Conservation (phyloP, 2,329 filamentous ascomycete species). For the Alternaria sp. region DNA sequence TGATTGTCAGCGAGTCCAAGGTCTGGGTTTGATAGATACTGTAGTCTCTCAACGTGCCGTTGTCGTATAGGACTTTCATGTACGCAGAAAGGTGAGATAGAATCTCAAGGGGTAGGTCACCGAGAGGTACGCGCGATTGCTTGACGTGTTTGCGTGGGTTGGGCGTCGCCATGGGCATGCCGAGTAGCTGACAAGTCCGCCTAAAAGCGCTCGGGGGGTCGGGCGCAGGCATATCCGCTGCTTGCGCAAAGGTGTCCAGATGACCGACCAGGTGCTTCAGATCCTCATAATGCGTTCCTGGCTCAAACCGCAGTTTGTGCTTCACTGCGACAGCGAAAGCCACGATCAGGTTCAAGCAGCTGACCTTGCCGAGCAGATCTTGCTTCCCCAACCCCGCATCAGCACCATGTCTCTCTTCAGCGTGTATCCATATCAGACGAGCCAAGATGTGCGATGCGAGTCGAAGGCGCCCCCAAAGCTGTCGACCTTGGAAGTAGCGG, state of each 20-base stretch:
- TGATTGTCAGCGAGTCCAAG: slow-evolving; percentile 63
- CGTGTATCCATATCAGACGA: slow-evolving; percentile 87
- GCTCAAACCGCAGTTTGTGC: slow-evolving; percentile 84
- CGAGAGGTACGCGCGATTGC: slow-evolving; percentile 70
- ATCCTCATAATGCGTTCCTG: slow-evolving; percentile 76
- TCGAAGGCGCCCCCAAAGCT: slow-evolving; percentile 65
- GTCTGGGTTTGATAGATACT: slow-evolving; percentile 66
- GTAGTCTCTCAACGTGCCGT: slow-evolving; percentile 59
- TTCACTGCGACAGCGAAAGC: slow-evolving; percentile 80
- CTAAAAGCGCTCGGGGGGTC: slow-evolving; percentile 56
- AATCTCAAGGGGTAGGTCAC: slow-evolving; percentile 82
- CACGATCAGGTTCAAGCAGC: slow-evolving; percentile 72
- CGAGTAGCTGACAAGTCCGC: slow-evolving; percentile 71
- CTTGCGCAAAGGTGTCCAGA: slow-evolving; percentile 74
- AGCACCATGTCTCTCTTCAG: slow-evolving; percentile 61
- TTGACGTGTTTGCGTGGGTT: slow-evolving; percentile 83
- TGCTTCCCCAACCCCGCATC: slow-evolving; percentile 62
- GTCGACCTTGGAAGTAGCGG: slow-evolving; percentile 65
- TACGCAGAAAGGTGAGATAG: slow-evolving; percentile 72
- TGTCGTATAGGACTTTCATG: slow-evolving; percentile 65
- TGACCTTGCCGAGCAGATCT: slow-evolving; percentile 71
- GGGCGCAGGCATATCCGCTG: slow-evolving; percentile 48
- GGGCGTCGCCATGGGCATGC: slow-evolving; percentile 73
- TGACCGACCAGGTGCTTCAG: slow-evolving; percentile 72
- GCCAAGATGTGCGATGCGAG: slow-evolving; percentile 63